Conservation (phyloP, 331 rosid genomes). For the Arachis monticola region DNA sequence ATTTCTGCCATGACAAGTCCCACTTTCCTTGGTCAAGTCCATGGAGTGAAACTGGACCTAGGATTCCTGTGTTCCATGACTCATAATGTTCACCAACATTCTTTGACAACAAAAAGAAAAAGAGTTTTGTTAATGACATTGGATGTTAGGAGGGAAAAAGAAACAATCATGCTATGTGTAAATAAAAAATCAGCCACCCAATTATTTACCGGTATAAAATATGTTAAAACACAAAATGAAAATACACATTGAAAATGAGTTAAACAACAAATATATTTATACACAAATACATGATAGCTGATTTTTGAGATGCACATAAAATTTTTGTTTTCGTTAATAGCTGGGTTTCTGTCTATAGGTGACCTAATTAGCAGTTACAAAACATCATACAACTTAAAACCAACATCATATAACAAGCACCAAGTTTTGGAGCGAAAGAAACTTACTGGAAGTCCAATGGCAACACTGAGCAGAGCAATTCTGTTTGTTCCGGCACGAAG, state of each 20-base stretch:
- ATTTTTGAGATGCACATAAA: too few relatives aligned
- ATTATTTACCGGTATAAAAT: too few relatives aligned
- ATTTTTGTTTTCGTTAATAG: too few relatives aligned
- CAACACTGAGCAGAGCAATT: conserved; percentile 81
- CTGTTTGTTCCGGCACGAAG: conserved; percentile 73
- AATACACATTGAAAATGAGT: too few relatives aligned
- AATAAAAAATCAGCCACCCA: too few relatives aligned
- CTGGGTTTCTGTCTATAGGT: conserved; percentile 1
- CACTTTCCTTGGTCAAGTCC: conserved; percentile 77
- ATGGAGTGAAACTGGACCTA: conserved; percentile 78
- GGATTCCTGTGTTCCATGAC: conserved; percentile 84
- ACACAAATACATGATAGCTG: too few relatives aligned
- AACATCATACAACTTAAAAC: neutral
- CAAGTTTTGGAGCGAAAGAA: conserved; percentile 16
- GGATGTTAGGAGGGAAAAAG: conserved; percentile 3
- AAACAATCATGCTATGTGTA: too few relatives aligned
- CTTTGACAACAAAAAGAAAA: conserved; percentile 43
- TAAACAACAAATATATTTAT: too few relatives aligned
- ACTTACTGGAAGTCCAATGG: conserved; percentile 90
- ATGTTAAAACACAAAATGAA: too few relatives aligned
- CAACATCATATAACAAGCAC: neutral
- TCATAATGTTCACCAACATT: conserved; percentile 81
- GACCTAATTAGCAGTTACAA: too few relatives aligned
- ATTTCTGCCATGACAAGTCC: conserved; percentile 81
- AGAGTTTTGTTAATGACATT: neutral